Evolutionary conservation across 2,329 filamentous ascomycete species (phyloP).

Genomic region (Pseudogymnoascus sp.): DNA sequence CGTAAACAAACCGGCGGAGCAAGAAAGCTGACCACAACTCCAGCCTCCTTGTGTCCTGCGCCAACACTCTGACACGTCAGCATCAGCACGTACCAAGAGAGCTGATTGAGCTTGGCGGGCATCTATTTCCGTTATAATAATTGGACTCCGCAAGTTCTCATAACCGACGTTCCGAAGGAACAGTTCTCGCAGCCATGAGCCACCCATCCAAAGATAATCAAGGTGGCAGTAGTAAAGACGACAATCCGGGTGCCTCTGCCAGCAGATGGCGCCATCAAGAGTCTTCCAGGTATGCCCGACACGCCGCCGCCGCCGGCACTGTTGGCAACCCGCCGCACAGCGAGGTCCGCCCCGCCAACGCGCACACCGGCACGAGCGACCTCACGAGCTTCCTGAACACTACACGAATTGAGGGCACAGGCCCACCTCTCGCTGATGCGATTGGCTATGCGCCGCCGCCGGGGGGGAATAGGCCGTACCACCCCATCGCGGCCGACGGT

Average conservation of each 20-base stretch:
- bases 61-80: not conserved
- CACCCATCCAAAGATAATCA: conserved; percentile 23
- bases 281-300: conserved; percentile 48
- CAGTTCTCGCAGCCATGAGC: conserved; percentile 25
- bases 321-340: conserved; percentile 25
- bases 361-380: conserved; percentile 41
- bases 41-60: not conserved
- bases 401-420: conserved; percentile 38
- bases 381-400: conserved; percentile 53
- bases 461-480: conserved; percentile 33
- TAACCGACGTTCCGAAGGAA: conserved; percentile 25
- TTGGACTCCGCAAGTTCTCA: not conserved
- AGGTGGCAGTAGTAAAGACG: conserved; percentile 36
- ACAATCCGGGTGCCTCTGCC: conserved; percentile 47
- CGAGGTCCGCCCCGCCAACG: conserved; percentile 34
- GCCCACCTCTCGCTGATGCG: not conserved
- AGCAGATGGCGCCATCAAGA: conserved; percentile 60
- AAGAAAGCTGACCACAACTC: not conserved
- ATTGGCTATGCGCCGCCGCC: not conserved
- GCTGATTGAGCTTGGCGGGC: not conserved
- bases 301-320: conserved; percentile 39
- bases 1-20: not conserved
- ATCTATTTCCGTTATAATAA: not conserved
- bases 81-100: not conserved
- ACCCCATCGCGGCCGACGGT: conserved; percentile 41